Conservation (phyloP, 2,329 filamentous ascomycete species). For the Herpotrichia juniperi region DNA sequence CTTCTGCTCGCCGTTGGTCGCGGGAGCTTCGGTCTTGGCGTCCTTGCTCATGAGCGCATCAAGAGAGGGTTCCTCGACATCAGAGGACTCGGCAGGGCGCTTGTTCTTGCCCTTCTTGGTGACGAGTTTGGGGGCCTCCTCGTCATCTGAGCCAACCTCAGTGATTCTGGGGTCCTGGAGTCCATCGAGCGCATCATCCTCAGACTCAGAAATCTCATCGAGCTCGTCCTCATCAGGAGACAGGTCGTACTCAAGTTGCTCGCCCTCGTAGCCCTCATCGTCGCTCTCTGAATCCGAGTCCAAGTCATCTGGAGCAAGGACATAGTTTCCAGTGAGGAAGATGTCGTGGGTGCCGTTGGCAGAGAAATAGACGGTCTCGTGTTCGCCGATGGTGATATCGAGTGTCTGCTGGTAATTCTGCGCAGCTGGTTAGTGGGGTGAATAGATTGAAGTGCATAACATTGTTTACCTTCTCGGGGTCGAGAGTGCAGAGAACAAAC, state of each 20-base stretch:
- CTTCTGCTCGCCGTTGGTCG: conserved; percentile 69
- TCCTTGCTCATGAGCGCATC: conserved; percentile 86
- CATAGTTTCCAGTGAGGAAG: conserved; percentile 95
- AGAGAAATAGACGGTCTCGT: conserved; percentile 90
- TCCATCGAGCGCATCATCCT: conserved; percentile 57
- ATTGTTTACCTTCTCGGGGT: conserved; percentile 80
- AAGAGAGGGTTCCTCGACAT: conserved; percentile 63
- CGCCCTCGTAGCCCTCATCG: conserved; percentile 62
- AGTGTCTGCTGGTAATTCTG: conserved; percentile 95
- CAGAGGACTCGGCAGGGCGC: conserved; percentile 76
- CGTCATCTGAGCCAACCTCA: conserved; percentile 81
- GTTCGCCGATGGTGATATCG: conserved; percentile 87
- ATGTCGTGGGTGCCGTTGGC: conserved; percentile 89
- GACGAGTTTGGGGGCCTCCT: conserved; percentile 64
- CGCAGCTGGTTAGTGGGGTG: conserved; percentile 33
- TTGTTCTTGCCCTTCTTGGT: conserved; percentile 83
- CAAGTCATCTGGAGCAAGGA: conserved; percentile 69
- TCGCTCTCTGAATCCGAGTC: conserved; percentile 67
- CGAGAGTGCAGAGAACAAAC: conserved; percentile 93
- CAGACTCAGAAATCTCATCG: conserved; percentile 57
- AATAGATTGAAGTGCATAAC: conserved; percentile 45
- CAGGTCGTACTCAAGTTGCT: conserved; percentile 78
- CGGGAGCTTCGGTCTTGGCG: conserved; percentile 57
- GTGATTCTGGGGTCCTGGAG: conserved; percentile 81
- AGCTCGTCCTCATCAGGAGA: conserved; percentile 81